Percentiles rank a stretch among this genome's conserved stretches.
Evolutionary conservation across 116 monocot species (phyloP).

Genomic region (Posidonia oceanica): DNA sequence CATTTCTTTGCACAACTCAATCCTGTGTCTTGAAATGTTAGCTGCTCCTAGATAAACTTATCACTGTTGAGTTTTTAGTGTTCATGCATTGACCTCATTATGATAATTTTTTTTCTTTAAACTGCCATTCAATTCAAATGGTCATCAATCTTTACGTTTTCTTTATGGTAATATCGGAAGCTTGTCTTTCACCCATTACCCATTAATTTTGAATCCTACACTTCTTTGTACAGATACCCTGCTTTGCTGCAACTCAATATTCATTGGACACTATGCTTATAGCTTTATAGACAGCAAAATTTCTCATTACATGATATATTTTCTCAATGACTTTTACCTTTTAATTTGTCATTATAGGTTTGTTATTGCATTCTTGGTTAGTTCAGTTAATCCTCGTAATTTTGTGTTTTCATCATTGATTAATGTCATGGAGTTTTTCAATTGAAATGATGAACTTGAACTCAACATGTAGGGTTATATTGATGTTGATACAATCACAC

Average conservation of each 20-base stretch:
- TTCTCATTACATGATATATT: neutral
- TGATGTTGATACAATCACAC: slow-evolving; percentile 15
- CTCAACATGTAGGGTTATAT: slow-evolving; percentile 27
- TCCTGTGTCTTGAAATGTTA: slow-evolving; percentile 54
- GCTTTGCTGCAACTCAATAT: no score
- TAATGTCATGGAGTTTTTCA: neutral
- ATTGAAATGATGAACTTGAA: neutral
- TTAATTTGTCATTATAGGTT: slow-evolving; percentile 29
- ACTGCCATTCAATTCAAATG: no score
- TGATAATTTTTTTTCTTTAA: no score
- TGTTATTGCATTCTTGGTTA: slow-evolving; percentile 83
- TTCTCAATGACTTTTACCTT: neutral
- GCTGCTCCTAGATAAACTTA: neutral
- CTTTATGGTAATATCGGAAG: no score
- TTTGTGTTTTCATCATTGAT: slow-evolving; percentile 3
- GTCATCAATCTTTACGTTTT: no score
- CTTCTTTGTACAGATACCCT: no score
- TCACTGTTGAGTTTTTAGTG: neutral
- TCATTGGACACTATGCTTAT: no score
- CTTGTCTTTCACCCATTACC: no score
- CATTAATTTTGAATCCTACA: no score
- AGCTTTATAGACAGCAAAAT: no score
- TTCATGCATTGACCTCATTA: no score
- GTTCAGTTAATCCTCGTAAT: slow-evolving; percentile 29
- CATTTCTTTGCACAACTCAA: slow-evolving; percentile 77